Conservation (phyloP, 257 asterid species). For the Gardenia jasminoides region DNA sequence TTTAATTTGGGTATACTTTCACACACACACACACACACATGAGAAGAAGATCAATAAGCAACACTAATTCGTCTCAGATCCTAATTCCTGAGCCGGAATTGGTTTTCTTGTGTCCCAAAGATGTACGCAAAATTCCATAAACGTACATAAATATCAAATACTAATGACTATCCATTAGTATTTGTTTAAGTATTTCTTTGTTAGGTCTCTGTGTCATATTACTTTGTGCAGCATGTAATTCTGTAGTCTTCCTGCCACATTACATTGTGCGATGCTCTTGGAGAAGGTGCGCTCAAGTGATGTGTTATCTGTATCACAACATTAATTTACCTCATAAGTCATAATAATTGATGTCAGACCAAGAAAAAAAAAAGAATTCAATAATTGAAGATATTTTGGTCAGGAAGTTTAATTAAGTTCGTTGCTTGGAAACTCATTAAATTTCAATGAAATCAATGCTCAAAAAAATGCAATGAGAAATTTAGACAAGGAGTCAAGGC, state of each 20-base stretch:
- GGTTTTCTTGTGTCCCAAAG: neutral
- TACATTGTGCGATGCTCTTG: neutral
- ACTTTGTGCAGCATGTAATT: no score
- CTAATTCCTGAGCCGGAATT: no score
- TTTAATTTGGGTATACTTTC: neutral
- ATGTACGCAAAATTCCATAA: neutral
- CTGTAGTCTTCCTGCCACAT: no score
- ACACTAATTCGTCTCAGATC: no score
- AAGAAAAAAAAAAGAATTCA: neutral
- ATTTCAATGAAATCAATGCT: neutral
- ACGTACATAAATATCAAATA: no score
- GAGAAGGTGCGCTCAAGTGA: neutral
- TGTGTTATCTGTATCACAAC: neutral
- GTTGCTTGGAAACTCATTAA: neutral
- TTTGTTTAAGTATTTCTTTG: neutral
- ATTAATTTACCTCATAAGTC: neutral
- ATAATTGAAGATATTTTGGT: neutral
- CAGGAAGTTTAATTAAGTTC: neutral
- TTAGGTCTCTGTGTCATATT: no score
- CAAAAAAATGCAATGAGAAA: neutral
- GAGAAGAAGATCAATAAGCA: no score
- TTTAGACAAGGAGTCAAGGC: neutral
- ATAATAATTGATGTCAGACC: neutral
- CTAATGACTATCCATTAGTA: no score
- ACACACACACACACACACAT: no score